These are phyloP conservation scores for Nephromyces sp. DNA, from an alignment of 169 alveolate species.

Conservation along the genomic window DNA sequence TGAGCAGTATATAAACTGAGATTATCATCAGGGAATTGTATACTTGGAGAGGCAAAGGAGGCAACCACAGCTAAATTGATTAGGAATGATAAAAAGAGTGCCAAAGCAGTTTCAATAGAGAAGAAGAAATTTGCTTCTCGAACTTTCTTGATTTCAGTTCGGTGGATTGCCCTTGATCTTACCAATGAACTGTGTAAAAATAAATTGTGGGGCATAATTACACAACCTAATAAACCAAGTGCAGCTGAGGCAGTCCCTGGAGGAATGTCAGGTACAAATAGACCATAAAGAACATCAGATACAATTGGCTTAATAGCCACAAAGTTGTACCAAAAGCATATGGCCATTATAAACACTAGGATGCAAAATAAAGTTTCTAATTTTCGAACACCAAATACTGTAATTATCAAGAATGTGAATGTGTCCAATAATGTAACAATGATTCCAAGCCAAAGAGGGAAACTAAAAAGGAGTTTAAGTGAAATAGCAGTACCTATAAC, in stretches of 20 bases:
- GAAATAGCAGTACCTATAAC: constrained; percentile 57
- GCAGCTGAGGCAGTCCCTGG: neutral
- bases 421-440: constrained; percentile 45
- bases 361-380: constrained; percentile 43
- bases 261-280: constrained; percentile 36
- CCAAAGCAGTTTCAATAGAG: neutral
- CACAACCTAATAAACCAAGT: constrained; percentile 48
- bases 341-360: constrained; percentile 48
- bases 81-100: neutral
- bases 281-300: constrained; percentile 34
- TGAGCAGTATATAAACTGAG: constrained; percentile 7
- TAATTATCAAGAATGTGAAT: constrained; percentile 37
- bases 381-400: constrained; percentile 34
- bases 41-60: constrained; percentile 14
- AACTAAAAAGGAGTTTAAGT: constrained; percentile 40
- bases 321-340: constrained; percentile 40
- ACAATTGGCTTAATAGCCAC: constrained; percentile 37
- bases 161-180: constrained; percentile 30
- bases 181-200: constrained; percentile 52
- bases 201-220: constrained; percentile 60
- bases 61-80: constrained; percentile 3
- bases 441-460: constrained; percentile 50
- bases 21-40: neutral
- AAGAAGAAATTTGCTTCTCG: constrained; percentile 2
- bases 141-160: constrained; percentile 4